Evolutionary conservation across 805 yeast genomes (phyloP).

Genomic region (Starmera quercuum): DNA sequence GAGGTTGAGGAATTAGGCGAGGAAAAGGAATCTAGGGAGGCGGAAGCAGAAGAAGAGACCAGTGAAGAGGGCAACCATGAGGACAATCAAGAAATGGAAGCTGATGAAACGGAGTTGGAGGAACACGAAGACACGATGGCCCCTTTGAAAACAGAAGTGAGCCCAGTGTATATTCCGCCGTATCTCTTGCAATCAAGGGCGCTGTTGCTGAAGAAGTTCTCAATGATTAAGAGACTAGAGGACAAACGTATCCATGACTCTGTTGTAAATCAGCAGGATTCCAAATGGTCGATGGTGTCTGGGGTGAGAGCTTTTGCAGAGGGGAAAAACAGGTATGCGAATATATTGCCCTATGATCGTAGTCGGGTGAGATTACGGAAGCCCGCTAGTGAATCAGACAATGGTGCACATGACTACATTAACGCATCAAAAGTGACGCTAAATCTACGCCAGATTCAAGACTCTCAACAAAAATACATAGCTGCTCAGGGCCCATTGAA

Average conservation of each 20-base stretch:
- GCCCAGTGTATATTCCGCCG: neutral
- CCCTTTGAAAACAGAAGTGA: too few species aligned
- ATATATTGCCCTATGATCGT: conserved; percentile 60
- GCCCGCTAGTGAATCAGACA: neutral
- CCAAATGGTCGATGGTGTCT: conserved; percentile 16
- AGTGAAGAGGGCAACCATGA: too few species aligned
- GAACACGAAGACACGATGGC: too few species aligned
- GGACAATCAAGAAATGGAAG: too few species aligned
- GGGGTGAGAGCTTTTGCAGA: conserved; percentile 10
- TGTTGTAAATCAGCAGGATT: conserved; percentile 16
- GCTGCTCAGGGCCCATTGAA: conserved; percentile 79
- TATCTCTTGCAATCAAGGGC: neutral
- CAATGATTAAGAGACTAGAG: conserved; percentile 26
- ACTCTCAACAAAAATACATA: conserved; percentile 36
- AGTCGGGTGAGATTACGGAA: conserved; percentile 34
- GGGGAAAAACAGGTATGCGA: conserved; percentile 49
- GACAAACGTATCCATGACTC: conserved; percentile 31
- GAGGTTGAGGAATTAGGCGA: too few species aligned
- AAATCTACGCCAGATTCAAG: conserved; percentile 15
- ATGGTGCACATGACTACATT: conserved; percentile 49
- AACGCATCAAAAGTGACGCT: conserved; percentile 67
- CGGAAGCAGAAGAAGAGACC: too few species aligned
- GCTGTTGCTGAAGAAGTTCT: conserved; percentile 20
- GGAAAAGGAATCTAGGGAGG: too few species aligned
- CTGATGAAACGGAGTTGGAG: too few species aligned